phyloP scores from a whole-genome alignment of 2,329 filamentous ascomycete species.

The Colletotrichum truncatum region DNA sequence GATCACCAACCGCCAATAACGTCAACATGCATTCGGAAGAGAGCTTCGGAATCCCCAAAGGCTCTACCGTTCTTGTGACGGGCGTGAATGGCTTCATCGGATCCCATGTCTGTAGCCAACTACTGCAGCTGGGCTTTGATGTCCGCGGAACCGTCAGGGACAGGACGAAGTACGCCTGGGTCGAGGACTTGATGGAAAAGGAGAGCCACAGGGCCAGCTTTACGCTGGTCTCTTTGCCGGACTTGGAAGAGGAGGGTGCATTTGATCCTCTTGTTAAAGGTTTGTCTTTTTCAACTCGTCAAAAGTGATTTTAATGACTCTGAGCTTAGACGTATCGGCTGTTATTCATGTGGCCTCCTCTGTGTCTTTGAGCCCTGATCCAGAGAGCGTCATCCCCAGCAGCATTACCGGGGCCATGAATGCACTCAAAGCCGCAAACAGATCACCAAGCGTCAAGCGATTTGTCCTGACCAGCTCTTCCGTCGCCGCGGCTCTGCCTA shows the following conservation, averaged over 20 bases:
- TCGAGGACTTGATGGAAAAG: conserved; percentile 37
- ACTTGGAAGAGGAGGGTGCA: conserved; percentile 40
- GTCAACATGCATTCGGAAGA: conserved; percentile 17
- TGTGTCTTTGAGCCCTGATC: conserved; percentile 44
- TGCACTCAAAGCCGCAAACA: conserved; percentile 46
- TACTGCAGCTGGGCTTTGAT: conserved; percentile 45
- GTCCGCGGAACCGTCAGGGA: conserved; percentile 51
- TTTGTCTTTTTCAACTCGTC: conserved; percentile 9
- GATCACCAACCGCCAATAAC: not conserved
- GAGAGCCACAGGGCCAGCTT: conserved; percentile 44
- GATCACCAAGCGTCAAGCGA: conserved; percentile 44
- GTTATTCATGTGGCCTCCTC: conserved; percentile 44
- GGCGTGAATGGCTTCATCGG: conserved; percentile 54
- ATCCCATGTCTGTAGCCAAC: conserved; percentile 46
- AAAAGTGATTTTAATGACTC: not conserved
- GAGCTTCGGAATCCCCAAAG: conserved; percentile 12
- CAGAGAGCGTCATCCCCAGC: conserved; percentile 47
- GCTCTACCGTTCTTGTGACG: conserved; percentile 45
- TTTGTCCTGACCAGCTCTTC: conserved; percentile 46
- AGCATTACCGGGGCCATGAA: conserved; percentile 39
- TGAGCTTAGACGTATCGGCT: conserved; percentile 4
- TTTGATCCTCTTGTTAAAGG: conserved; percentile 40
- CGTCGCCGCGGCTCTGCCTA: conserved; percentile 16
- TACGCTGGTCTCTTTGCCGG: conserved; percentile 39
- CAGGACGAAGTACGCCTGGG: conserved; percentile 39